Base-by-base conservation (phyloP, 257 asterid genomes). In the Fraxinus americana region DNA sequence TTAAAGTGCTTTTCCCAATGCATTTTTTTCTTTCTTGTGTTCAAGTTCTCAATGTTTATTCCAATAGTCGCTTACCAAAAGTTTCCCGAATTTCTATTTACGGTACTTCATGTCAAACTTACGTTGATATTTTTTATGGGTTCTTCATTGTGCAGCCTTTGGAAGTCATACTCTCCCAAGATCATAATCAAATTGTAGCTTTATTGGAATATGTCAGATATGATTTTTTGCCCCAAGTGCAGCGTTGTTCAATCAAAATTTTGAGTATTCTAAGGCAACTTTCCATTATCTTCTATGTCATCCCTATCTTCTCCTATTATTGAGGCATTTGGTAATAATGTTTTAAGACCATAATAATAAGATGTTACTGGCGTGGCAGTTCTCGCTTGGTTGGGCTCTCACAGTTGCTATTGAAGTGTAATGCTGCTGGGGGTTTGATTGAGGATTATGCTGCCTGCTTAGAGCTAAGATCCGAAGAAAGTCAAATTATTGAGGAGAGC, bases 401-500 rank as follows among this genome's bases (percentile, higher is more conserved):
- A 71, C 97, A 88, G 87, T 87, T 93, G 90, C 94, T 96, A 45
- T 79, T 96, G 75, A 91, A 92, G 89, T 82, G 91, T 65, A 89
- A 86, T 84, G 86, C 91, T 77, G 92, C 97, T 34, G 88, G 78
- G 77, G 82, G 85, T 59, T 86, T 96, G 88, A 82, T 90, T 72
- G 99, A 93, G 88, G 99, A 96, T 87, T 96, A 93, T 85, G 98
- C 99, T 71, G 86, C 97, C 76, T 93, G 98, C 92, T 87, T 96
- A 83, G 99, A 96, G 90, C 82, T 91, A 67, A 91, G 98, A 67
- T 91, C 97, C 73, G 97, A 93, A 86, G 97, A 90, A 80, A 87
- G 87, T 84, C 97, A 89, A 84, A 77, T 83, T 77, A 83, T 88
- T 82, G 98, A 96, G 85, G 98, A 96, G 76, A 93, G 89, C 85